Evolutionary conservation across 495 filamentous ascomycete genomes (phyloP), one percentile per base, ranked within the genome.

Genomic region (Penicilliopsis zonata): DNA sequence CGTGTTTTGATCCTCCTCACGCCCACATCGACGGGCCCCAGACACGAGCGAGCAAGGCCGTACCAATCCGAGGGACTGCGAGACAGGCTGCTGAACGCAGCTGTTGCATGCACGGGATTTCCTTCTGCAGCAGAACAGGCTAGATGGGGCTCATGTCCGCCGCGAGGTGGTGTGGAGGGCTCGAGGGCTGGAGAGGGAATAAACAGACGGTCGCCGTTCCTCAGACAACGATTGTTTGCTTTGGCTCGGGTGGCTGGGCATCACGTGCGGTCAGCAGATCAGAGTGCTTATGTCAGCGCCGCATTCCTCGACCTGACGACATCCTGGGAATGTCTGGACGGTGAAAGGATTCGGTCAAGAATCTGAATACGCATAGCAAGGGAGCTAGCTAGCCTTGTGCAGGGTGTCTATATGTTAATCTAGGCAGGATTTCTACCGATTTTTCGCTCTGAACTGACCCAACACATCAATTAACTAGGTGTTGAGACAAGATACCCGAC

Each of bases 121-220:
- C 29, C 18, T 22, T 28, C 22, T 27, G 31, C 34, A 45, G 23
- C 32, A 34, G 33, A 36, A 31, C 18, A 10, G 23, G 34, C 43
- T 44, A 43, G 33, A 22, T 32, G 39, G 26, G 35, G 35, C 42
- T 34, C 47, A 46, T 48, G 34, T 39, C 37, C 28, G 29, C 36
- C 30, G 36, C 32, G 35, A 37, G 18, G 20, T 28, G 36, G 43
- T 13, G 13, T 19, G 19, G 33, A 35, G 38, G 30, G 24, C 14
- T 34, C 30, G 23, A 34, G 30, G 38, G 30, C 31, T 20, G 9
- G 42, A 36, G 33, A 33, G 37, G 48, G 49, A 38, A 57, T 57
- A 57, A 57, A 57, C 53, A 57, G 52, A 55, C n/a, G 44, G 49
- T 24, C 29, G 25, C 42, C 43, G 53, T 57, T 50, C 46, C 53